Evolutionary conservation across 352 stramenopile species (phyloP).

Genomic region (Globisporangium paddicum): DNA sequence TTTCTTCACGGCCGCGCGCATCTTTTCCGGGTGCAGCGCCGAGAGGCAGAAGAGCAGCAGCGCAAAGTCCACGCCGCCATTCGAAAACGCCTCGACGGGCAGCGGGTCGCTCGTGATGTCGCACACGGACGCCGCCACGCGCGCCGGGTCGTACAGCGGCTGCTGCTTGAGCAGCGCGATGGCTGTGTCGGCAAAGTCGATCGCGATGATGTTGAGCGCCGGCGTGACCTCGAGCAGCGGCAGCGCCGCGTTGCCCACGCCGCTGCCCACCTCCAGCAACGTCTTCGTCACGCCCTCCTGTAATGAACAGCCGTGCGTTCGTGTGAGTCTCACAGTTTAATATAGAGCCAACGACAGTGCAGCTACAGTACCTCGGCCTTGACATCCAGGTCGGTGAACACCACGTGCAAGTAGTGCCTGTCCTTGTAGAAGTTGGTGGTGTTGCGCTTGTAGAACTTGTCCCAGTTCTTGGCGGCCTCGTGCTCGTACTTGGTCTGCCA

Average conservation of each 20-base stretch:
- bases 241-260: constrained; percentile 93
- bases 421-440: constrained; percentile 95
- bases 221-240: constrained; percentile 92
- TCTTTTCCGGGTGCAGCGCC: constrained; percentile 87
- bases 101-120: constrained; percentile 84
- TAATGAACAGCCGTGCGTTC: neutral
- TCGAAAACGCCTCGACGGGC: constrained; percentile 37
- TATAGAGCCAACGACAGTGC: no score
- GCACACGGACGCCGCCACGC: constrained; percentile 68
- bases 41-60: constrained; percentile 90
- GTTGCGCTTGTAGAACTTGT: constrained; percentile 94
- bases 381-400: constrained; percentile 85
- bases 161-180: constrained; percentile 91
- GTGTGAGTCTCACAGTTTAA: neutral
- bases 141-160: constrained; percentile 69
- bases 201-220: constrained; percentile 81
- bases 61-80: constrained; percentile 77
- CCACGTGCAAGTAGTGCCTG: constrained; percentile 91
- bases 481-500: constrained; percentile 88
- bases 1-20: constrained; percentile 84
- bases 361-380: constrained; percentile 37
- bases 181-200: constrained; percentile 91
- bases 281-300: constrained; percentile 35
- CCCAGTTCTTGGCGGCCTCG: constrained; percentile 87
- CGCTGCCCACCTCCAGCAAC: constrained; percentile 93